A percentile compares a stretch with the other conserved stretches of the same genome.
Conservation (phyloP, 176 grass and related monocot genomes). For the Oryza nivara region DNA sequence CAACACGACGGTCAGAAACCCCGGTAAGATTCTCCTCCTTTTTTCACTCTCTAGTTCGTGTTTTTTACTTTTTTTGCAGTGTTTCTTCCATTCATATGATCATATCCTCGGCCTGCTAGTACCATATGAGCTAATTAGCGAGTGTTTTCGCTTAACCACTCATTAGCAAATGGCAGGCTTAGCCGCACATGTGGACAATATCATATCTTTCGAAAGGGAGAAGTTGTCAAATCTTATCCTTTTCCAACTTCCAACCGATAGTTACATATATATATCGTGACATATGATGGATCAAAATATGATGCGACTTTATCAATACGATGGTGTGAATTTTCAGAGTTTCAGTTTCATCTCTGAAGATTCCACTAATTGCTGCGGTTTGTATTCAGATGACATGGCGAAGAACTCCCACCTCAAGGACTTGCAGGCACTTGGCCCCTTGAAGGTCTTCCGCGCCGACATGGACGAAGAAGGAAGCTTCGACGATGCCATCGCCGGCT, state of each 20-base stretch:
- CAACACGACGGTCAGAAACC: constrained; percentile 69
- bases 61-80: background rate
- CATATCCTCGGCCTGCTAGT: too few relatives aligned
- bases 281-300: too few relatives aligned
- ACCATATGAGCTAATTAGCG: too few relatives aligned
- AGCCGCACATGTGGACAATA: background rate
- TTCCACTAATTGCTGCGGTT: background rate
- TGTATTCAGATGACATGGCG: constrained; percentile 33
- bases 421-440: constrained; percentile 49
- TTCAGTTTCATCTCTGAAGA: too few relatives aligned
- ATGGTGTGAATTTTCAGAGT: too few relatives aligned
- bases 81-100: background rate
- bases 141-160: too few relatives aligned
- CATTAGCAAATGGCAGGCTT: too few relatives aligned
- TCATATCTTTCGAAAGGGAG: too few relatives aligned
- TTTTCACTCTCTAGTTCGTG: background rate
- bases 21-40: constrained; percentile 29
- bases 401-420: constrained; percentile 54
- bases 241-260: too few relatives aligned
- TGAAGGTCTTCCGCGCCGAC: constrained; percentile 54
- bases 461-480: constrained; percentile 67
- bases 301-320: too few relatives aligned
- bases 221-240: background rate
- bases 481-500: constrained; percentile 52
- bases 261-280: too few relatives aligned